Percentiles rank a stretch among this genome's conserved stretches.
phyloP scores from a whole-genome alignment of 805 yeast genomes.

The Candida ipomoeae region DNA sequence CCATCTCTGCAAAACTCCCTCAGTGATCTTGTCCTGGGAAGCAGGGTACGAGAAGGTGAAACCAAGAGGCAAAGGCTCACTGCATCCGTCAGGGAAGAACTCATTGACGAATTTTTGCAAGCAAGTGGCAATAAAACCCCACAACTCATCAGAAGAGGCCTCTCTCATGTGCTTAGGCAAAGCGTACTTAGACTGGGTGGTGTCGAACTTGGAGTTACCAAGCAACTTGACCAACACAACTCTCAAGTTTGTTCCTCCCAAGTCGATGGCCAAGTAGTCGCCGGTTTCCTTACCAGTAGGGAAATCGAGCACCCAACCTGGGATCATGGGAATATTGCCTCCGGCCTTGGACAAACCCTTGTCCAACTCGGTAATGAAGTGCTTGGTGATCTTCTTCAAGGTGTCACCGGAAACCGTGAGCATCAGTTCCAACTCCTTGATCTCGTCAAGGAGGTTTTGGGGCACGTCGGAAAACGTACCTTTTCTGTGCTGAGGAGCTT shows the following conservation, averaged over 20 bases:
- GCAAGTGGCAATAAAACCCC: slow-evolving; percentile 82
- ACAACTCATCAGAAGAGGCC: slow-evolving; percentile 70
- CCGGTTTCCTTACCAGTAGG: slow-evolving; percentile 93
- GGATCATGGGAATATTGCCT: slow-evolving; percentile 94
- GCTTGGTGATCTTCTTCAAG: slow-evolving; percentile 64
- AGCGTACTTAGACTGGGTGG: slow-evolving; percentile 79
- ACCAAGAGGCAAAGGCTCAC: slow-evolving; percentile 66
- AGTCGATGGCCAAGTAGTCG: slow-evolving; percentile 85
- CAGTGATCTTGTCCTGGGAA: slow-evolving; percentile 74
- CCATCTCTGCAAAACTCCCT: slow-evolving; percentile 91
- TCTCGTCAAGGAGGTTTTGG: slow-evolving; percentile 53
- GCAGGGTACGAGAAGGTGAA: slow-evolving; percentile 95
- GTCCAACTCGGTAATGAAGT: slow-evolving; percentile 73
- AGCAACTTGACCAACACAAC: slow-evolving; percentile 81
- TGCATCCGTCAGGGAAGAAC: slow-evolving; percentile 65
- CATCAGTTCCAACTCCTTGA: slow-evolving; percentile 52
- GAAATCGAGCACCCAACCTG: slow-evolving; percentile 92
- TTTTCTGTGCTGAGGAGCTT: slow-evolving; percentile 75
- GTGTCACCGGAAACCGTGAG: slow-evolving; percentile 60
- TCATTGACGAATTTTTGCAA: slow-evolving; percentile 65
- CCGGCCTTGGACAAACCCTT: slow-evolving; percentile 75
- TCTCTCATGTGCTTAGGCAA: slow-evolving; percentile 77
- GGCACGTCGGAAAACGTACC: slow-evolving; percentile 62
- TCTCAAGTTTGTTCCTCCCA: slow-evolving; percentile 96
- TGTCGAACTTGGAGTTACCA: slow-evolving; percentile 82